Conservation (phyloP, 2,329 filamentous ascomycete species). For the Sphaerulina vaccinii region DNA sequence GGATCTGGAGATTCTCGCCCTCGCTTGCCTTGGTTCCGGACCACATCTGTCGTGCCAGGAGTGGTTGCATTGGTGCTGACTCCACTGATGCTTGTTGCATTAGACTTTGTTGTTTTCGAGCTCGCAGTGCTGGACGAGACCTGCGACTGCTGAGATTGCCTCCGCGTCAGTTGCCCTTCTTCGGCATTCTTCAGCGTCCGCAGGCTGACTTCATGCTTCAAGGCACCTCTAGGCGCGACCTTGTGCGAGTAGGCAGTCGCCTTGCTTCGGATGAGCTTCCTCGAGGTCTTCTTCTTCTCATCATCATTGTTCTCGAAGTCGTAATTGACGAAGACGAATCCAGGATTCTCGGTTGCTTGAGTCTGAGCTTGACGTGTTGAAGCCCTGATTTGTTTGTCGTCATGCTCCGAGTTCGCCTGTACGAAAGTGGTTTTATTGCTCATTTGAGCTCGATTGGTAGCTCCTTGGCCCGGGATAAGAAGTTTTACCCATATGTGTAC, state of each 20-base stretch:
- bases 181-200: constrained; percentile 6
- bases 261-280: constrained; percentile 23
- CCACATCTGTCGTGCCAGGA: not conserved
- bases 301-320: constrained; percentile 13
- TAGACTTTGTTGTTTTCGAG: not conserved
- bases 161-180: constrained; percentile 9
- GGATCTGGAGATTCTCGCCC: too few relatives aligned
- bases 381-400: constrained; percentile 17
- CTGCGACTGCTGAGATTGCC: not conserved
- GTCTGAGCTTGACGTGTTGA: constrained; percentile 12
- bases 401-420: constrained; percentile 24
- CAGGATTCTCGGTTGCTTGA: constrained; percentile 15
- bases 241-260: constrained; percentile 25
- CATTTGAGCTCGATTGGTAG: too few relatives aligned
- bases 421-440: constrained; percentile 19
- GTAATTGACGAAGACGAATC: constrained; percentile 25
- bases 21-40: constrained; percentile 1
- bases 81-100: not conserved
- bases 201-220: constrained; percentile 17
- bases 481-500: too few relatives aligned
- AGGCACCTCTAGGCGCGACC: constrained; percentile 18
- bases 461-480: too few relatives aligned
- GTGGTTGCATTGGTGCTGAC: not conserved
- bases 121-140: not conserved
- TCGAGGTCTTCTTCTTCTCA: constrained; percentile 16